These are phyloP conservation scores for Hypoxylon lienhwacheense DNA, from an alignment of 495 filamentous ascomycete genomes.

Conservation along the genomic window DNA sequence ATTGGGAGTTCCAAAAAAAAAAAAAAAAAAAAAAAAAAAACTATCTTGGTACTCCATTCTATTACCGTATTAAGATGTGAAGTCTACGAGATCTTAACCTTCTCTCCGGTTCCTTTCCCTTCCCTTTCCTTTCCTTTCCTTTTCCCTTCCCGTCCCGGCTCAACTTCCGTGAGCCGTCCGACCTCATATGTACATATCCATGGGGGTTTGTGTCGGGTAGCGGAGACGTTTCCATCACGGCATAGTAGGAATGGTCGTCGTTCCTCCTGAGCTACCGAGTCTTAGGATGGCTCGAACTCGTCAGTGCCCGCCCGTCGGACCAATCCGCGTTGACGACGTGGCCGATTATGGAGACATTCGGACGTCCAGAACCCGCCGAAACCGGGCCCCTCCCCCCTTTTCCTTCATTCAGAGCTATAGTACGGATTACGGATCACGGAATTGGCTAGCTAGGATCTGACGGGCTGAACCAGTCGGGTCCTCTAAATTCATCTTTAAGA, in stretches of 20 bases:
- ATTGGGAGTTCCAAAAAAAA: conserved; percentile 8
- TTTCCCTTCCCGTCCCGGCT: conserved; percentile 29
- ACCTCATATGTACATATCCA: conserved; percentile 35
- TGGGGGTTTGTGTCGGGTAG: conserved; percentile 24
- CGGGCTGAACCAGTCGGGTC: conserved; percentile 16
- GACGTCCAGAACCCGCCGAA: conserved; percentile 28
- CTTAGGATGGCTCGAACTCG: conserved; percentile 14
- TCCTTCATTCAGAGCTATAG: conserved; percentile 1
- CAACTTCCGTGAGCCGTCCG: conserved; percentile 28
- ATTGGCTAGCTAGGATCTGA: conserved; percentile 21
- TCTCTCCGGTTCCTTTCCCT: conserved; percentile 8
- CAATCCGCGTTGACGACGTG: conserved; percentile 33
- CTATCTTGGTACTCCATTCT: conserved; percentile 7
- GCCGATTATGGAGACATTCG: conserved; percentile 19
- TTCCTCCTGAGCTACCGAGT: conserved; percentile 21
- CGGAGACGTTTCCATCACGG: conserved; percentile 21
- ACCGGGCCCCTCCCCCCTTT: conserved; percentile 16
- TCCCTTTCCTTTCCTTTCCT: conserved; percentile 13
- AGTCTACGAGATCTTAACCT: too few relatives aligned
- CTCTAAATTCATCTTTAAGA: conserved; percentile 7
- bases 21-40: too few relatives aligned
- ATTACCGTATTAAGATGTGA: conserved; percentile 22
- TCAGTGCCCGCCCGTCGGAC: conserved; percentile 24
- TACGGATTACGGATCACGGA: too few relatives aligned
- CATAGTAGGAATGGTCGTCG: conserved; percentile 7